Conservation (phyloP, 2,329 filamentous ascomycete genomes). For the Verticillium longisporum region DNA sequence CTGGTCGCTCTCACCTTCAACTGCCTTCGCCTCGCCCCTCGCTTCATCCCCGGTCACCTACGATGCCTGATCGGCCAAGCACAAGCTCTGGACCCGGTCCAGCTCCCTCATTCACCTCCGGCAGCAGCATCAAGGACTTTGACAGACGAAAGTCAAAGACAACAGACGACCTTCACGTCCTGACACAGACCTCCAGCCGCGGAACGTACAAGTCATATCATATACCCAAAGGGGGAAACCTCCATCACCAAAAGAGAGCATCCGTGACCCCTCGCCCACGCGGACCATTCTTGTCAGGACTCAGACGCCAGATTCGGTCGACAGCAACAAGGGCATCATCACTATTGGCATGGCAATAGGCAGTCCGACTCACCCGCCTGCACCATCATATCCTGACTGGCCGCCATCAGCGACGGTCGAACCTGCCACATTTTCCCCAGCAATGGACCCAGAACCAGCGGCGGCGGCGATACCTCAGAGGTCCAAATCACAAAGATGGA, state of each 20-base stretch:
- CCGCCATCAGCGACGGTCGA: constrained; percentile 17
- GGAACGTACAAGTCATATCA: constrained; percentile 31
- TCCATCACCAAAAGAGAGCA: constrained; percentile 36
- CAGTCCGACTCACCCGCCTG: constrained; percentile 49
- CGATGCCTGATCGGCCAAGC: constrained; percentile 29
- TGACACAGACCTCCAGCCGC: constrained; percentile 20
- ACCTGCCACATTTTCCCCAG: background rate
- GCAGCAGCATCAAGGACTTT: constrained; percentile 19
- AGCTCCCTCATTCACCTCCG: constrained; percentile 13
- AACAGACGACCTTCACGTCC: constrained; percentile 28
- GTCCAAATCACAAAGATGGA: constrained; percentile 50
- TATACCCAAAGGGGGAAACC: constrained; percentile 30
- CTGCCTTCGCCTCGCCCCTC: constrained; percentile 12
- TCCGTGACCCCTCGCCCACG: constrained; percentile 22
- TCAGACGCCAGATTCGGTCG: constrained; percentile 34
- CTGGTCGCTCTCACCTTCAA: constrained; percentile 1
- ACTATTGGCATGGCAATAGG: constrained; percentile 70
- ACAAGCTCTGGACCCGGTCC: constrained; percentile 29
- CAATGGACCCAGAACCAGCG: constrained; percentile 6
- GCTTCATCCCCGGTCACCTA: constrained; percentile 10
- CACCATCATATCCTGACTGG: constrained; percentile 17
- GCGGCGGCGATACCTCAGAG: constrained; percentile 21
- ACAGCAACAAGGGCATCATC: constrained; percentile 29
- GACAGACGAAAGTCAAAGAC: constrained; percentile 37
- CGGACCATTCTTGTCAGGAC: constrained; percentile 28